Percentiles rank a stretch among this genome's conserved stretches.
These are phyloP conservation scores for Scenedesmus sp. DNA, from an alignment of 163 green algal genomes.

Conservation along the genomic window DNA sequence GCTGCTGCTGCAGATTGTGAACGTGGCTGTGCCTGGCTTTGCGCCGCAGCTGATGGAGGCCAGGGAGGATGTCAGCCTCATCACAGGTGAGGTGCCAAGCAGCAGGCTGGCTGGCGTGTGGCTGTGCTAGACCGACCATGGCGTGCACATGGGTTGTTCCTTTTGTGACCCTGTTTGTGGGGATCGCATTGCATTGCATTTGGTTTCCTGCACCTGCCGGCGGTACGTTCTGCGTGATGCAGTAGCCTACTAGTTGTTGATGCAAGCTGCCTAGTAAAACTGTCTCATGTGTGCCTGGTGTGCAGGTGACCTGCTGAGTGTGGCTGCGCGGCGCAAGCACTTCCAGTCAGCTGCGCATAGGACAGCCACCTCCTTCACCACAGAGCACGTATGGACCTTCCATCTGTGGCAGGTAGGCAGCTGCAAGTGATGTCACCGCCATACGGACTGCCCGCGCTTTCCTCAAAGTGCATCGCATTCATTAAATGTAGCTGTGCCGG, in stretches of 20 bases:
- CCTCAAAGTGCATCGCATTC: too few relatives aligned
- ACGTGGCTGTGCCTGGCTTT: slow-evolving; percentile 30
- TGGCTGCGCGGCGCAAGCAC: slow-evolving; percentile 33
- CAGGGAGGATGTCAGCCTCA: slow-evolving; percentile 55
- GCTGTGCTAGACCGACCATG: too few relatives aligned
- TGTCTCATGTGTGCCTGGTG: slow-evolving; percentile 37
- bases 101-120: too few relatives aligned
- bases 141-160: too few relatives aligned
- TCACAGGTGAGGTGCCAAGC: slow-evolving; percentile 2
- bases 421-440: too few relatives aligned
- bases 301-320: slow-evolving; percentile 52
- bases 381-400: slow-evolving; percentile 75
- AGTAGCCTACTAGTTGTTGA: too few relatives aligned
- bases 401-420: slow-evolving; percentile 65
- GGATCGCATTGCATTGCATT: too few relatives aligned
- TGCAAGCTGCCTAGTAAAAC: too few relatives aligned
- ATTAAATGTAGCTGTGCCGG: not conserved
- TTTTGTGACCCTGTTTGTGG: too few relatives aligned
- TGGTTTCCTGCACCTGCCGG: too few relatives aligned
- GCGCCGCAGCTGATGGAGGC: slow-evolving; percentile 45
- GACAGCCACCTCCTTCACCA: slow-evolving; percentile 7
- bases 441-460: too few relatives aligned
- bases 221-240: too few relatives aligned
- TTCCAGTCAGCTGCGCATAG: slow-evolving; percentile 36
- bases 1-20: slow-evolving; percentile 47